Evolutionary conservation across 306 rosid genomes (phyloP), one percentile per base, ranked within the genome.

Genomic region (Dryas alaskensis): DNA sequence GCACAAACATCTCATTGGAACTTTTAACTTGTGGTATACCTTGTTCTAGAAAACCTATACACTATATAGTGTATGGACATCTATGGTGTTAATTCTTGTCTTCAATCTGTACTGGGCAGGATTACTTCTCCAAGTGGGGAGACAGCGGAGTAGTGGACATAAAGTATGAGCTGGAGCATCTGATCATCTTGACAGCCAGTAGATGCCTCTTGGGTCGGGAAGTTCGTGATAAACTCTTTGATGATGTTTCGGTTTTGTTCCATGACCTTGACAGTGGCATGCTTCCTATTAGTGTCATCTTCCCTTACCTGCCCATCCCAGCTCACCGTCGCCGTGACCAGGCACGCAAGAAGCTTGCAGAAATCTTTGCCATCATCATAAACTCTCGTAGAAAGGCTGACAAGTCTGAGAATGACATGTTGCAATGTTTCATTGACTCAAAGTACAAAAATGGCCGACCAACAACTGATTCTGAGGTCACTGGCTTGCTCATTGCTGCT

Each of bases 51-150:
- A 7, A n/a, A 40, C 51, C 39, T 10, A 5, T 52, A n/a, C 62
- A 1, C n/a, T n/a, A n/a, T n/a, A n/a, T n/a, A 51, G 22, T 22
- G 22, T 22, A 22, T 22, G 22, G 22, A 22, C 22, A 22, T 22
- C 22, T 22, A 22, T 22, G 22, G 16, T 68, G 10, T 55, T 46
- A 58, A 69, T 31, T 19, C 45, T 31, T 77, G 60, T 39, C 46
- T 44, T 54, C 25, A 22, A 19, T 63, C 46, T 62, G 76, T 47
- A 76, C 79, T 45, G 67, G 52, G 67, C 92, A 94, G 98, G 97
- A 89, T 72, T 94, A 89, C 87, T 94, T 94, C 85, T 94, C 96
- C 8, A 94, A 94, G 69, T 94, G 98, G 98, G 97, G 95, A 59
- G 84, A 92, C 75, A 87, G 90, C 69, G 98, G 98, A 11, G 97